These are phyloP conservation scores for Casuarina equisetifolia DNA, from an alignment of 306 rosid genomes.

Conservation along the genomic window DNA sequence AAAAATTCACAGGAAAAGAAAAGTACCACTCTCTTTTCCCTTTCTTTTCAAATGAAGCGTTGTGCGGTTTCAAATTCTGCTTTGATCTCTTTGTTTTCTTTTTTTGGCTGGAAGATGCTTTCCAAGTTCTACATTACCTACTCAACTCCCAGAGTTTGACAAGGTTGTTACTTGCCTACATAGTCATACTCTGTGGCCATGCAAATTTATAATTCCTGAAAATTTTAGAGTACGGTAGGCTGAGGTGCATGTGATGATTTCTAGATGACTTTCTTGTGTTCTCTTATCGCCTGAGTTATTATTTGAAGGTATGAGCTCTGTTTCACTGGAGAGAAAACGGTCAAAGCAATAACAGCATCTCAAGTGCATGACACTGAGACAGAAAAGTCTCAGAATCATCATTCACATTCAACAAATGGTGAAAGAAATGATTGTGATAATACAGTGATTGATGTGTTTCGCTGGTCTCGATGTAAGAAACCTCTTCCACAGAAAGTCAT, in stretches of 20 bases:
- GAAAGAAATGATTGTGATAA: constrained; percentile 65
- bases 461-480: constrained; percentile 92
- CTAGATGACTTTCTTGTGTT: neutral
- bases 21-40: neutral
- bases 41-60: too few species aligned
- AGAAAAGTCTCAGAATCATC: constrained; percentile 73
- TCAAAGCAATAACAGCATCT: constrained; percentile 49
- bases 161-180: neutral
- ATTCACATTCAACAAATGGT: constrained; percentile 58
- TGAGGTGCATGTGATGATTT: constrained; percentile 9
- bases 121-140: neutral
- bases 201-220: constrained; percentile 4
- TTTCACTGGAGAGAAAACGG: constrained; percentile 76
- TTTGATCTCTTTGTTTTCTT: neutral
- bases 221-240: constrained; percentile 8
- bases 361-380: constrained; percentile 55
- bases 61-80: too few species aligned
- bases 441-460: constrained; percentile 64
- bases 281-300: constrained; percentile 19
- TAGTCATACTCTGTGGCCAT: neutral
- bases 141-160: neutral
- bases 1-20: too few species aligned
- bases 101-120: neutral
- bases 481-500: constrained; percentile 82
- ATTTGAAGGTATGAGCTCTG: constrained; percentile 82